Evolutionary conservation across 257 asterid genomes (phyloP).

Genomic region (Ilex aquifolium): DNA sequence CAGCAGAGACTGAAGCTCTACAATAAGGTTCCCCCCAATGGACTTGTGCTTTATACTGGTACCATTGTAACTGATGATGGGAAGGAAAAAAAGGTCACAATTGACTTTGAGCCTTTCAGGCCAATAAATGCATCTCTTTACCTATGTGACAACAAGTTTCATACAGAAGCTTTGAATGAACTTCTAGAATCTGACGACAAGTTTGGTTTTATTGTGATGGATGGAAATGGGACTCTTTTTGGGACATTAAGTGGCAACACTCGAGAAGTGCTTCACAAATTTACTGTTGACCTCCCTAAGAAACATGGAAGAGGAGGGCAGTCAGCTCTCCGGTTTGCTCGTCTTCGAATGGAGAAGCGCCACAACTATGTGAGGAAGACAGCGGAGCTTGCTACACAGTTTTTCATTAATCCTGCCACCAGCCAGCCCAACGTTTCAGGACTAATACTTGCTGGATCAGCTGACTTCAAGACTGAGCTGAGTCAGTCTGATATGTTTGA

Average conservation of each 20-base stretch:
- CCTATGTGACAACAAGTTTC: slow-evolving; percentile 1
- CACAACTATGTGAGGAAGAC: slow-evolving; percentile 1
- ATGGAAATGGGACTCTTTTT: slow-evolving; percentile 1
- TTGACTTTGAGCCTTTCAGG: not conserved
- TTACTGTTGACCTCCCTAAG: not conserved
- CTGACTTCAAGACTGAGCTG: slow-evolving; percentile 2
- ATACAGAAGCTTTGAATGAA: not conserved
- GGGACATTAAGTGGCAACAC: slow-evolving; percentile 2
- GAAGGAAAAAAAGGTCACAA: not conserved
- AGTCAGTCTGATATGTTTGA: slow-evolving; percentile 1
- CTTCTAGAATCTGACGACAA: not conserved
- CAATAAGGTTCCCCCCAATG: slow-evolving; percentile 1
- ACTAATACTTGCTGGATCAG: not conserved
- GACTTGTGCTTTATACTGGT: slow-evolving; percentile 1
- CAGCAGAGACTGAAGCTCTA: slow-evolving; percentile 3
- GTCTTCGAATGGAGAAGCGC: slow-evolving; percentile 2
- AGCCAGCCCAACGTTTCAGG: slow-evolving; percentile 1
- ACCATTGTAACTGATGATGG: not conserved
- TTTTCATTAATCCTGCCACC: slow-evolving; percentile 1
- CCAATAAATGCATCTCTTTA: slow-evolving; percentile 1
- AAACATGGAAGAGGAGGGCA: slow-evolving; percentile 2
- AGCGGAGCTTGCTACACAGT: not conserved
- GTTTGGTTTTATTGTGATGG: not conserved
- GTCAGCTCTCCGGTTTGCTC: slow-evolving; percentile 1
- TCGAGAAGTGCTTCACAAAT: not conserved